Evolutionary conservation across 2,329 filamentous ascomycete genomes (phyloP), one percentile per base, ranked within the genome.

Genomic region (Zymoseptoria ardabiliae): DNA sequence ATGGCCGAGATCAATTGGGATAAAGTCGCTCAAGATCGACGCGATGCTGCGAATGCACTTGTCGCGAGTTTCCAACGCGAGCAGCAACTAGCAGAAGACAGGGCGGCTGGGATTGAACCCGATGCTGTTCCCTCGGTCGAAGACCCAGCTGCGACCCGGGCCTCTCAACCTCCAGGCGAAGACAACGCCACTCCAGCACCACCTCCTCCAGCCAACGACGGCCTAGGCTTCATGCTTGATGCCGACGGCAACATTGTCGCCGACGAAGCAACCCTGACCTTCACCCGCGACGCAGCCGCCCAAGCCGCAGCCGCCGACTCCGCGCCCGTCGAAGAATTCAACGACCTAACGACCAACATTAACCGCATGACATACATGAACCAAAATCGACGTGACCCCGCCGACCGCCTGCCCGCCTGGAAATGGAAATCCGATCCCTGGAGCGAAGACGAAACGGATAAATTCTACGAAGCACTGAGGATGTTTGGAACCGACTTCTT

Each of bases 401-500:
- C 73, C 7, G 78, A 80, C 9, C 78, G 78, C 35, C 67, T 78
- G 9, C 68, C 72, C 1, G 60, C 73, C 2, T 73, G 72, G 57
- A 74, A 74, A 3, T 71, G 72, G 57, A 83, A 85, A 58, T 79
- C 82, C 23, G 85, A 87, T 65, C 78, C 82, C 30, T 95, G 90
- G 90, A 84, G 80, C 54, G 79, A 83, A n/a, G 81, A 83, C 11
- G 83, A 86, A 61, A 93, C 88, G 3, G 86, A 89, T 58, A 78
- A 83, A 51, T 94, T 94, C 75, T 94, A 91, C 77, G 82, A 86
- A 25, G 86, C 85, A 0, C 79, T 95, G 1, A 77, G 80, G 59
- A 88, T 87, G 80, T 92, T 91, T 69, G 90, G 90, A 58, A 93
- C 89, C 1, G 89, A 93, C 71, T 95, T 94, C 70, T 82, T 87